Evolutionary conservation across 129 eudicot species (phyloP), one percentile per base, ranked within the genome.

Genomic region (Chrysanthemum seticuspe): DNA sequence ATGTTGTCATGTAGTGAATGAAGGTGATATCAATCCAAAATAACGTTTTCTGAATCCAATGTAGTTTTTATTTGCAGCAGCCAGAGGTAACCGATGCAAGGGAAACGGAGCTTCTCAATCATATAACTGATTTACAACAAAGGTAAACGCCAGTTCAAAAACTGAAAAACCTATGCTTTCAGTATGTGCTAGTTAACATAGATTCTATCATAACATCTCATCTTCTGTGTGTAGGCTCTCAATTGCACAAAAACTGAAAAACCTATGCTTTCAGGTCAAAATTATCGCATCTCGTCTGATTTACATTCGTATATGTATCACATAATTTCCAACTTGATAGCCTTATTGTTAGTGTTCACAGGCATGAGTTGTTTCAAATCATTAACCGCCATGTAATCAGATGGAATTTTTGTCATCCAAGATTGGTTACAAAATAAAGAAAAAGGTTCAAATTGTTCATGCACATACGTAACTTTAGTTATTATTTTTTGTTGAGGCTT

Each of bases 81-180:
- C 79, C 84, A 49, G 96, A 87, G 79, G 83, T 82, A 49, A 85
- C 83, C 59, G 89, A 86, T 25, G 97, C 86, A 7, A 81, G 92
- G 77, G 98, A 90, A 78, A 90, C 84, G 73, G 88, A 86, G 65
- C 83, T 94, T 61, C 92, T 89, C 65, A 74, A 77, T 63, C 91
- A 94, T 75, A 79, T 90, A 55, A 73, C 86, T 51, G 87, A 91
- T 60, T 58, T 94, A 63, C 96, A 86, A 19, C 78, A 78, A 82
- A 93, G 97, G 98, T 93, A 89, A 21, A 56, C 18, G 66, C 62
- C 47, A 2, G 15, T 68, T 50, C 56, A 34, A 52, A 52, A 23
- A 23, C 25, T 23, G 25, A 23, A 23, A 23, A 12, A 67, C 64
- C 9, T 25, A 19, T 63, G 11, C 14, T 77, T 70, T 52, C 10